Conservation (phyloP, 805 yeast species). For the Saturnispora dispora region DNA sequence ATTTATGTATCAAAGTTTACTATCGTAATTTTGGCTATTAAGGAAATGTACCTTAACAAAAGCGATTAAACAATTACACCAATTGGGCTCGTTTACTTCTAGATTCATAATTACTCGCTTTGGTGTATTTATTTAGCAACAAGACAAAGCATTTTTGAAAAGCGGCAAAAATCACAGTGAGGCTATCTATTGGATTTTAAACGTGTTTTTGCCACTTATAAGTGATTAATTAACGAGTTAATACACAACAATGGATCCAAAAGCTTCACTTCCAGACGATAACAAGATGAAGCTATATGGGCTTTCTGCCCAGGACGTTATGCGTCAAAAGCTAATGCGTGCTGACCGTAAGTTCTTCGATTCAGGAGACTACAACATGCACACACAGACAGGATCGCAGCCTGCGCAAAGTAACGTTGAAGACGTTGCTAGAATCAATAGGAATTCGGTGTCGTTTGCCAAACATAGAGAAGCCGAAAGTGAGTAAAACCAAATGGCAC, state of each 20-base stretch:
- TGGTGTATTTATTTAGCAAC: neutral
- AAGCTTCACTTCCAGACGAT: slow-evolving; percentile 2
- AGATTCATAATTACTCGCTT: too few species aligned
- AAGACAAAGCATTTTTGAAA: neutral
- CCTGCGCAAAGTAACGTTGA: slow-evolving; percentile 8
- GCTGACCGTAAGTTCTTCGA: slow-evolving; percentile 9
- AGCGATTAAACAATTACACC: too few species aligned
- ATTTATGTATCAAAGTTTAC: too few species aligned
- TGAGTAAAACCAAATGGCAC: neutral
- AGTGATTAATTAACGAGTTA: neutral
- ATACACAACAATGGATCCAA: slow-evolving; percentile 2
- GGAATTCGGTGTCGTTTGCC: slow-evolving; percentile 8
- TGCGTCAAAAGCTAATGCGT: slow-evolving; percentile 7
- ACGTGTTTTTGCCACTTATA: neutral
- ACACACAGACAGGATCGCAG: slow-evolving; percentile 7
- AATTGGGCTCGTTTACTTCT: neutral
- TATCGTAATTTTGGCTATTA: too few species aligned
- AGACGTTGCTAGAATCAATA: slow-evolving; percentile 8
- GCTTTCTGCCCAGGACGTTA: slow-evolving; percentile 6
- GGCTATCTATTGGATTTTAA: neutral
- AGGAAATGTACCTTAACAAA: too few species aligned
- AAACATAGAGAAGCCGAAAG: slow-evolving; percentile 5
- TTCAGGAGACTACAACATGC: slow-evolving; percentile 9
- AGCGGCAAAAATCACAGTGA: neutral
- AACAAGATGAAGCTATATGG: slow-evolving; percentile 7